phyloP scores from a whole-genome alignment of 768 basidiomycete genomes.

The Suillus fuscotomentosus region DNA sequence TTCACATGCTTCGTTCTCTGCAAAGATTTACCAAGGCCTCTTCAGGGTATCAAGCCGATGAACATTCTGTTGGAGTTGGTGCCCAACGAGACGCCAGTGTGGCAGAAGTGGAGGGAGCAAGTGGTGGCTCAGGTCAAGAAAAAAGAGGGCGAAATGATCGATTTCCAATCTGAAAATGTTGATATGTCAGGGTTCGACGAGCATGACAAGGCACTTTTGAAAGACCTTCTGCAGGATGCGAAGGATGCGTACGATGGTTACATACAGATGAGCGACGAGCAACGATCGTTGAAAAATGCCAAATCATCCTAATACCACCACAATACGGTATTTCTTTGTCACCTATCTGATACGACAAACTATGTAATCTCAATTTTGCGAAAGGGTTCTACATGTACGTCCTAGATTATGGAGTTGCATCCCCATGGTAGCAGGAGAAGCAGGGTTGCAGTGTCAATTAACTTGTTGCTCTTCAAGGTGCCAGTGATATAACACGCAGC shows the following conservation, averaged over 20 bases:
- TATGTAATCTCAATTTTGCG: too few species aligned
- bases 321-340: too few species aligned
- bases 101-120: slow-evolving; percentile 24
- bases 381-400: too few species aligned
- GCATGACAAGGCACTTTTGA: slow-evolving; percentile 10
- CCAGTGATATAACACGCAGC: too few species aligned
- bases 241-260: slow-evolving; percentile 6
- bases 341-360: too few species aligned
- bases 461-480: too few species aligned
- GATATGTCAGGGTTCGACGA: slow-evolving; percentile 10
- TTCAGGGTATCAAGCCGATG: not conserved
- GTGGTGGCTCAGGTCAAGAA: slow-evolving; percentile 19
- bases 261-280: too few species aligned
- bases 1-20: slow-evolving; percentile 24
- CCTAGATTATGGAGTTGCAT: too few species aligned
- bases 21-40: slow-evolving; percentile 13
- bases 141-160: not conserved
- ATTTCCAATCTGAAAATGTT: slow-evolving; percentile 11
- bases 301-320: too few species aligned
- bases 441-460: too few species aligned
- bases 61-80: slow-evolving; percentile 20
- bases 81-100: slow-evolving; percentile 23
- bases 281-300: too few species aligned
- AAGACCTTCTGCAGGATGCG: slow-evolving; percentile 17
- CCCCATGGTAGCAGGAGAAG: too few species aligned